phyloP scores from a whole-genome alignment of 495 filamentous ascomycete species.

The Terfezia claveryi region DNA sequence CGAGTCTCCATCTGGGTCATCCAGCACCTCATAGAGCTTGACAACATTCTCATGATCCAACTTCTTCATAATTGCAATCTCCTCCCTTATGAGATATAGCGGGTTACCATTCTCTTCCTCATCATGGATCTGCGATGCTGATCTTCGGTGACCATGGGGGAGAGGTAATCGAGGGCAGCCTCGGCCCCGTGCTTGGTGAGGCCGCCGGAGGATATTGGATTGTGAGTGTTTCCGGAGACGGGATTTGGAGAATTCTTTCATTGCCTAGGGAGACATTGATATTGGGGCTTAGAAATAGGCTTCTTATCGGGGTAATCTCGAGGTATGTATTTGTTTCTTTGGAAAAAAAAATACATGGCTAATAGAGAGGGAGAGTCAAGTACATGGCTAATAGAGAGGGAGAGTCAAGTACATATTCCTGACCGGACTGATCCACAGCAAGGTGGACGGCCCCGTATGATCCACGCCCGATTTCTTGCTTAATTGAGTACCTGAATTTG shows the following conservation, averaged over 20 bases:
- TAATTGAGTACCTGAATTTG: conserved; percentile 56
- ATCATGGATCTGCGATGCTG: conserved; percentile 24
- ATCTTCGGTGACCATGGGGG: conserved; percentile 9
- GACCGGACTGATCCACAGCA: conserved; percentile 71
- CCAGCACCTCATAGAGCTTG: conserved; percentile 77
- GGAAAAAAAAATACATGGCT: conserved; percentile 3
- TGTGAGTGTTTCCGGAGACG: conserved; percentile 80
- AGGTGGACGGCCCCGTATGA: conserved; percentile 91
- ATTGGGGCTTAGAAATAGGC: no score
- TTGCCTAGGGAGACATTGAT: conserved; percentile 33
- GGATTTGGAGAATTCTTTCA: conserved; percentile 95
- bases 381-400: conserved; percentile 4
- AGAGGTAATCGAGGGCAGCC: conserved; percentile 21
- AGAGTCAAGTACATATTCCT: conserved; percentile 53
- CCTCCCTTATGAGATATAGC: conserved; percentile 74
- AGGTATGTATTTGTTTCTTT: neutral
- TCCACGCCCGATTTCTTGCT: conserved; percentile 84
- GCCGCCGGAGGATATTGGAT: conserved; percentile 65
- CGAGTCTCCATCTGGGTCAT: conserved; percentile 87
- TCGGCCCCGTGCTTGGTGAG: conserved; percentile 28
- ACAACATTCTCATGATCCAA: conserved; percentile 83
- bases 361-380: conserved; percentile 4
- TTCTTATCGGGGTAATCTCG: no score
- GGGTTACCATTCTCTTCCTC: conserved; percentile 47
- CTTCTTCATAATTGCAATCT: conserved; percentile 99